Percentiles rank a stretch among this genome's conserved stretches.
Conservation (phyloP, 352 stramenopile genomes). For the Phytophthora palmivora region DNA sequence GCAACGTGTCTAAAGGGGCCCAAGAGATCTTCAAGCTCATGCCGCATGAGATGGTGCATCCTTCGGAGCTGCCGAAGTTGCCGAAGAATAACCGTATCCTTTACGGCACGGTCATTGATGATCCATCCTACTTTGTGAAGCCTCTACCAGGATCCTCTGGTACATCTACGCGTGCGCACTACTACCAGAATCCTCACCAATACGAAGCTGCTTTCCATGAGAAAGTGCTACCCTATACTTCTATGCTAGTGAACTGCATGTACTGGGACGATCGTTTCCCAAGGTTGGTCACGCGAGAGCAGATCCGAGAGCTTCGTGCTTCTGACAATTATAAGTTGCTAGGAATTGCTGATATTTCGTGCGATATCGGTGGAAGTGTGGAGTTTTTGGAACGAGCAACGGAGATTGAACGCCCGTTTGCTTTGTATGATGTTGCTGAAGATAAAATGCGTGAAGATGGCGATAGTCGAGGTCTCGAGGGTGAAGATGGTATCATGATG, state of each 20-base stretch:
- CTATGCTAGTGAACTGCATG: constrained; percentile 96
- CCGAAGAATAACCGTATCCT: constrained; percentile 67
- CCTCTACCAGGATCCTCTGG: constrained; percentile 40
- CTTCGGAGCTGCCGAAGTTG: constrained; percentile 85
- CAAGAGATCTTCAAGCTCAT: constrained; percentile 95
- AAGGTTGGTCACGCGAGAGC: constrained; percentile 91
- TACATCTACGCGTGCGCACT: constrained; percentile 74
- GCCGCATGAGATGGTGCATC: constrained; percentile 93
- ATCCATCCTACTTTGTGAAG: constrained; percentile 71
- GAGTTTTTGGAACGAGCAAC: constrained; percentile 95
- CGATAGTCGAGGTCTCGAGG: constrained; percentile 47
- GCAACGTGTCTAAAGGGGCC: constrained; percentile 95
- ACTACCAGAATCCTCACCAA: constrained; percentile 90
- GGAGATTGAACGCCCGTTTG: constrained; percentile 95
- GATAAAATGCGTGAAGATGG: constrained; percentile 77
- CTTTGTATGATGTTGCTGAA: constrained; percentile 86
- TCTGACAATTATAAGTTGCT: constrained; percentile 86
- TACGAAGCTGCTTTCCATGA: constrained; percentile 94
- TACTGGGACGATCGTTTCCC: constrained; percentile 97
- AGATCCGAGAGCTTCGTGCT: constrained; percentile 79
- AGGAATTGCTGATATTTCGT: constrained; percentile 95
- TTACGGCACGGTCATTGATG: constrained; percentile 84
- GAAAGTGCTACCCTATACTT: constrained; percentile 89
- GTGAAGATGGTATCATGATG: constrained; percentile 88
- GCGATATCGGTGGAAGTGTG: constrained; percentile 94